Evolutionary conservation across 2,329 filamentous ascomycete genomes (phyloP), one percentile per base, ranked within the genome.

Genomic region (Peltaster fructicola): DNA sequence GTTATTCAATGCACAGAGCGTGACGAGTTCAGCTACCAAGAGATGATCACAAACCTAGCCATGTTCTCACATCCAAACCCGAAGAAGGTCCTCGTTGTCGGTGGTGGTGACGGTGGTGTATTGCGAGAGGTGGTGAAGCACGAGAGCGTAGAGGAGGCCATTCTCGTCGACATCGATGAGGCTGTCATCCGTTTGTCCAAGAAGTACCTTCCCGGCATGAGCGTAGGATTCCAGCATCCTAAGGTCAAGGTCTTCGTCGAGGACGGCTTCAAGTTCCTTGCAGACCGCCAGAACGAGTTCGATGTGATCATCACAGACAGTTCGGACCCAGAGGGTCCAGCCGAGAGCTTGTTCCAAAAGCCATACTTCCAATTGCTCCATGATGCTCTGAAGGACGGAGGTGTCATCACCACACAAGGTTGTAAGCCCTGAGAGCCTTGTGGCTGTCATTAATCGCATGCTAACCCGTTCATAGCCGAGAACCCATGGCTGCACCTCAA

Each of bases 371-470:
- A 93, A 67, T 73, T 98, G 41, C 69, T 98, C 35, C 66, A 76
- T 54, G 78, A 74, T 48, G 88, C 88, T 45, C 73, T 95, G 44
- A 73, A 79, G 41, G 81, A 92, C 48, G 85, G 84, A 59, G 88
- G 88, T 63, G 82, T 98, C 51, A 95, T 98, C 61, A 85, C 82
- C 59, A 98, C 88, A 53, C 88, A 98, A 93, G 88, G 88, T 98
- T 91, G 81, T 91, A 82, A 69, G 81, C 72, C 74, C 73, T 56
- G 42, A 30, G 29, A 40, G 37, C 38, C 35, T 31, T 39, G 31
- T 9, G 16, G 23, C 17, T 29, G 17, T 7, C 17, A 9, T 1
- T 13, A 22, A 37, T 19, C 23, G 30, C 18, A 17, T 21, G n/a
- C 2, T 16, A 3, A n/a, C 24, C 29, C 42, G n/a, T 30, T 36